A percentile compares a stretch with the other conserved stretches of the same genome.
Evolutionary conservation across 345 rosid genomes (phyloP).

Genomic region (Lepidium sativum): DNA sequence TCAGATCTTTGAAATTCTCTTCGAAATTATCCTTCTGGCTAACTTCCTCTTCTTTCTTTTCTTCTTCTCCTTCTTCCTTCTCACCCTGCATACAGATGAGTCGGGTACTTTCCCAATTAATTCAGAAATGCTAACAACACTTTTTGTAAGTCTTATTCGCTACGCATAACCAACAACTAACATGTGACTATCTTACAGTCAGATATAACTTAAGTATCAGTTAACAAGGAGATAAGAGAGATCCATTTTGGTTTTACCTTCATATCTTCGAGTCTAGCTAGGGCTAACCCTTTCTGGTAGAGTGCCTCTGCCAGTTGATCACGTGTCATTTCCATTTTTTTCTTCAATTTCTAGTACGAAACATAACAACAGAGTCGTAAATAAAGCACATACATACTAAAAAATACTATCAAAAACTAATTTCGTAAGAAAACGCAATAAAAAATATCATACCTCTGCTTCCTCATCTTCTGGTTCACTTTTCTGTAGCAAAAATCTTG

Average conservation of each 20-base stretch:
- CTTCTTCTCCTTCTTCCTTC: constrained; percentile 39
- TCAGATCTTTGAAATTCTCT: constrained; percentile 66
- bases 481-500: constrained; percentile 55
- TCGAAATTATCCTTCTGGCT: constrained; percentile 49
- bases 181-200: neutral
- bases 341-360: constrained; percentile 44
- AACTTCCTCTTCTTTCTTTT: constrained; percentile 34
- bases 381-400: neutral
- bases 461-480: constrained; percentile 90
- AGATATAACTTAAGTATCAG: constrained; percentile 13
- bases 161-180: neutral
- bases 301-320: constrained; percentile 84
- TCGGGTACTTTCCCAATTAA: neutral
- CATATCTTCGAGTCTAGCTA: constrained; percentile 51
- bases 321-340: constrained; percentile 73
- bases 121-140: neutral
- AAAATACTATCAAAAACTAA: neutral
- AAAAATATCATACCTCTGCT: constrained; percentile 49
- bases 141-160: neutral
- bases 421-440: neutral
- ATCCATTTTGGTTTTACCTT: constrained; percentile 32
- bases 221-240: neutral
- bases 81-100: constrained; percentile 33
- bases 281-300: constrained; percentile 80
- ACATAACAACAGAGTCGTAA: neutral